Percentiles rank a stretch among this genome's conserved stretches.
These are phyloP conservation scores for Lentinula sp. DNA, from an alignment of 768 basidiomycete species.

Conservation along the genomic window DNA sequence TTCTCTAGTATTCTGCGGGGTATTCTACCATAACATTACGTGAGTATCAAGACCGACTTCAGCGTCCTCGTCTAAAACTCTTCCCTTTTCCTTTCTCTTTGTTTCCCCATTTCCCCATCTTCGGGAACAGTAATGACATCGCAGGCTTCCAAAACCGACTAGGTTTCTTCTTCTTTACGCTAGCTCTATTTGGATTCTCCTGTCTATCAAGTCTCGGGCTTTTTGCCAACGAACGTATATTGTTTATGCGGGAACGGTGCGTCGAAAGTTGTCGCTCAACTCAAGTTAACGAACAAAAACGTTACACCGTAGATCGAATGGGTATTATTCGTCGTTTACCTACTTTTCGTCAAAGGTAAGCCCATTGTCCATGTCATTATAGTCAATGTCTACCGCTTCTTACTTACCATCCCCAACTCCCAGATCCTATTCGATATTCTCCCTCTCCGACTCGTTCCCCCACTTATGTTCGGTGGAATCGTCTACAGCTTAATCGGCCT, in stretches of 20 bases:
- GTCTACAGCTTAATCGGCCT: slow-evolving; percentile 94
- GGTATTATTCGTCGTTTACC: slow-evolving; percentile 95
- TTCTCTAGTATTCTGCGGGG: slow-evolving; percentile 75
- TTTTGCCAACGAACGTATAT: slow-evolving; percentile 90
- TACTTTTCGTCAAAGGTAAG: slow-evolving; percentile 91
- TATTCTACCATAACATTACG: slow-evolving; percentile 88
- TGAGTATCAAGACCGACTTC: slow-evolving; percentile 20
- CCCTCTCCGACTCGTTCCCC: slow-evolving; percentile 90
- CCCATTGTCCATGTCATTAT: slow-evolving; percentile 3
- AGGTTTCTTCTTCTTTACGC: slow-evolving; percentile 94
- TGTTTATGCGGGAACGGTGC: slow-evolving; percentile 98
- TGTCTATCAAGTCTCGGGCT: slow-evolving; percentile 90
- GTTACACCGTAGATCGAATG: slow-evolving; percentile 82
- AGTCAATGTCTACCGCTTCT: too few relatives aligned
- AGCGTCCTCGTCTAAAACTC: too few relatives aligned
- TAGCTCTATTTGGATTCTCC: slow-evolving; percentile 96
- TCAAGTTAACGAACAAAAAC: neutral
- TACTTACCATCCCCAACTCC: neutral
- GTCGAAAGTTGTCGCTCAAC: slow-evolving; percentile 10
- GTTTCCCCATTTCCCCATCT: too few relatives aligned
- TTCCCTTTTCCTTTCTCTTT: too few relatives aligned
- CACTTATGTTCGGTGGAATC: slow-evolving; percentile 92
- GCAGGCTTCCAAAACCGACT: slow-evolving; percentile 95
- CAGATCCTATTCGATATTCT: slow-evolving; percentile 95
- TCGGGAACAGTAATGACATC: slow-evolving; percentile 67